These are phyloP conservation scores for Helichrysum umbraculigerum DNA, from an alignment of 129 eudicot genomes.

Conservation along the genomic window DNA sequence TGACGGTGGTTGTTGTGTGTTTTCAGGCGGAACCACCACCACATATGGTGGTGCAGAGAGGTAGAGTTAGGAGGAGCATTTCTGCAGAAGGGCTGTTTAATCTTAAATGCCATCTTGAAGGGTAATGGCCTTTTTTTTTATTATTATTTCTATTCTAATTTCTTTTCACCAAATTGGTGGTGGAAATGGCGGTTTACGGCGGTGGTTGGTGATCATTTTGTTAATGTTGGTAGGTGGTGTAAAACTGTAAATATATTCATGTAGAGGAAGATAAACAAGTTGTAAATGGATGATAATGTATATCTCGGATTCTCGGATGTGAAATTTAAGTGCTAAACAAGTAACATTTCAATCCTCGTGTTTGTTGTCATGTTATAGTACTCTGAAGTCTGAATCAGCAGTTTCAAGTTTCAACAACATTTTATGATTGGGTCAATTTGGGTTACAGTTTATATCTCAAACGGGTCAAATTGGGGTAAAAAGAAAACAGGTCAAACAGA, in stretches of 20 bases:
- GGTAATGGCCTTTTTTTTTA: conserved; percentile 21
- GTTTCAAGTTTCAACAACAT: background rate
- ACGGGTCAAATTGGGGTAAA: background rate
- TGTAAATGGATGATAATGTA: conserved; percentile 10
- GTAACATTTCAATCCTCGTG: background rate
- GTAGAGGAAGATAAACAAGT: conserved; percentile 14
- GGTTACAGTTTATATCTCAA: background rate
- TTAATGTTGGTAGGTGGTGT: conserved; percentile 28
- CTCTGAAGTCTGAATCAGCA: background rate
- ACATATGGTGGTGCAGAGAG: conserved; percentile 42
- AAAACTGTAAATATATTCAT: conserved; percentile 43
- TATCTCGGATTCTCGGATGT: background rate
- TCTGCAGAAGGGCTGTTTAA: conserved; percentile 88
- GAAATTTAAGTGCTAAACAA: background rate
- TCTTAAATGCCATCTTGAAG: conserved; percentile 63
- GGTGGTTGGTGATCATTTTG: background rate
- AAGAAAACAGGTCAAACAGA: too few relatives aligned
- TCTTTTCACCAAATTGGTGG: background rate
- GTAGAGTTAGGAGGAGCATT: conserved; percentile 67
- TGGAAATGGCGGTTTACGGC: background rate
- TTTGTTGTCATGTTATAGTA: background rate
- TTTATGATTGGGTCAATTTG: background rate
- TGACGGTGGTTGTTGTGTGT: conserved; percentile 76
- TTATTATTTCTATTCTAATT: background rate
- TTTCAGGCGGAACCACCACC: conserved; percentile 70